These are phyloP conservation scores for Colletotrichum tropicale DNA, from an alignment of 2,329 filamentous ascomycete genomes.

Conservation along the genomic window DNA sequence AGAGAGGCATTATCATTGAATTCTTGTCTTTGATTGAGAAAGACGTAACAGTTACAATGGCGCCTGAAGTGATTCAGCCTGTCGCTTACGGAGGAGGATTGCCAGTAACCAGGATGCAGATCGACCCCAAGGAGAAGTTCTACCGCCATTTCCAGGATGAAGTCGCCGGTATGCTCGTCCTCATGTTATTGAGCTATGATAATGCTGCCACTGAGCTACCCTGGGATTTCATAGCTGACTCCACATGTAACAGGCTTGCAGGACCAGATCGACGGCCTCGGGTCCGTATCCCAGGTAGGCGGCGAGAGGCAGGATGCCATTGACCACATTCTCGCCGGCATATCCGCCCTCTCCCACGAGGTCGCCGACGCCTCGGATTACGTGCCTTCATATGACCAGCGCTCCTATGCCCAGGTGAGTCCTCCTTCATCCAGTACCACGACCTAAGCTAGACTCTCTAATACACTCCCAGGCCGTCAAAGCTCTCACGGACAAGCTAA, in stretches of 20 bases:
- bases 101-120: slow-evolving; percentile 35
- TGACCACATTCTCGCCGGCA: slow-evolving; percentile 79
- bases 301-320: slow-evolving; percentile 82
- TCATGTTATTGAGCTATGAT: neutral
- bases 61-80: slow-evolving; percentile 22
- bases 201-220: neutral
- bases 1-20: no score
- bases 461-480: slow-evolving; percentile 83
- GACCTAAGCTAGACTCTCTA: no score
- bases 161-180: slow-evolving; percentile 46
- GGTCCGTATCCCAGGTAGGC: slow-evolving; percentile 60
- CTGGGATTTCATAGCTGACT: neutral
- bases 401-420: slow-evolving; percentile 80
- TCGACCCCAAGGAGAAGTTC: slow-evolving; percentile 75
- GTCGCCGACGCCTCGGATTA: slow-evolving; percentile 84
- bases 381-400: slow-evolving; percentile 88
- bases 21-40: neutral
- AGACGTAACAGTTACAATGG: neutral
- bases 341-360: slow-evolving; percentile 80
- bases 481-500: slow-evolving; percentile 77
- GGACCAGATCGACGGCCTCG: slow-evolving; percentile 24
- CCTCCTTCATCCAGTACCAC: no score
- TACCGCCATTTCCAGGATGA: slow-evolving; percentile 83
- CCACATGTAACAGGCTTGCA: slow-evolving; percentile 66
- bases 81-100: slow-evolving; percentile 9